Evolutionary conservation across 2,329 filamentous ascomycete genomes (phyloP).

Genomic region (Aspergillus pseudonomiae): DNA sequence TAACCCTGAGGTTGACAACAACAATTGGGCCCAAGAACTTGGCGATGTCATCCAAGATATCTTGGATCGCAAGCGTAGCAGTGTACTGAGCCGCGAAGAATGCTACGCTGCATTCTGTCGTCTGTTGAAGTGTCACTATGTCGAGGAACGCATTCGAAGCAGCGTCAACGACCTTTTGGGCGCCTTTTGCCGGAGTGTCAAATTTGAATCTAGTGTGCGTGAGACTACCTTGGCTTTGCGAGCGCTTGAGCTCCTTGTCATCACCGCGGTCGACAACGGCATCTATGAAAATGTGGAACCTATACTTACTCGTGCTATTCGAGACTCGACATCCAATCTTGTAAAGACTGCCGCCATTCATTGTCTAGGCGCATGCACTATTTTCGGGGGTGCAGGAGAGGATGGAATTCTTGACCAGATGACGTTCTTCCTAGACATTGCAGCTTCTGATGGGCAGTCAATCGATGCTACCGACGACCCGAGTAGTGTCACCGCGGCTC

Average conservation of each 20-base stretch:
- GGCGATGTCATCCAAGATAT: slow-evolving; percentile 71
- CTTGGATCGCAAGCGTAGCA: slow-evolving; percentile 77
- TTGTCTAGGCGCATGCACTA: slow-evolving; percentile 69
- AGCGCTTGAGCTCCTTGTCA: slow-evolving; percentile 69
- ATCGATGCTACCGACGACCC: slow-evolving; percentile 72
- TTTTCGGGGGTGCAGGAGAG: slow-evolving; percentile 73
- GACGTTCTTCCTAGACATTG: slow-evolving; percentile 74
- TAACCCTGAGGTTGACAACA: slow-evolving; percentile 55
- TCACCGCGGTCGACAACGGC: slow-evolving; percentile 66
- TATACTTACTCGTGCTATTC: slow-evolving; percentile 64
- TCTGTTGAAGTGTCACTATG: slow-evolving; percentile 69
- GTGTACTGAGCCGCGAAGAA: slow-evolving; percentile 69
- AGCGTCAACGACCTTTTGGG: slow-evolving; percentile 64
- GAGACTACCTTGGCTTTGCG: slow-evolving; percentile 73
- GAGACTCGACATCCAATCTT: slow-evolving; percentile 66
- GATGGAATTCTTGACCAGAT: slow-evolving; percentile 72
- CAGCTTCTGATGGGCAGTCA: slow-evolving; percentile 75
- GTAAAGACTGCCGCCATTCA: slow-evolving; percentile 74
- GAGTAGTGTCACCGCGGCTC: slow-evolving; percentile 70
- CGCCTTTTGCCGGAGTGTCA: slow-evolving; percentile 71
- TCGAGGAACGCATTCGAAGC: slow-evolving; percentile 62
- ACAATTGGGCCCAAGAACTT: slow-evolving; percentile 65
- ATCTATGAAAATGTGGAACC: slow-evolving; percentile 66
- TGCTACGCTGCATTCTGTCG: slow-evolving; percentile 64
- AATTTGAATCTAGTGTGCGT: slow-evolving; percentile 66